These are phyloP conservation scores for Phyllosticta citribraziliensis DNA, from an alignment of 2,329 filamentous ascomycete species.

Conservation along the genomic window DNA sequence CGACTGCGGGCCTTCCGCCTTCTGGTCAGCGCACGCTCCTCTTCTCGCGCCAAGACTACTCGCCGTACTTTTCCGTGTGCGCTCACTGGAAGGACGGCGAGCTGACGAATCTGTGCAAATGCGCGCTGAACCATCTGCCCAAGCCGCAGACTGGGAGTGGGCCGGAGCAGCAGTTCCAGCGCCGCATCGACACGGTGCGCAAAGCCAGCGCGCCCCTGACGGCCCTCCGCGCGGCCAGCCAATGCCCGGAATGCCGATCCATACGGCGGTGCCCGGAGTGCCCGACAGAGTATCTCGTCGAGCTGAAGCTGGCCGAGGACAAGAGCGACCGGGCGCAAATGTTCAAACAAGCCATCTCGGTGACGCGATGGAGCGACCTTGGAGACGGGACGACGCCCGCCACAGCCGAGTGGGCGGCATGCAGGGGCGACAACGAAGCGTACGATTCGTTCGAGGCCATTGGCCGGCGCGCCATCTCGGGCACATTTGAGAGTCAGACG, in stretches of 20 bases:
- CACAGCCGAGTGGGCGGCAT: conserved; percentile 46
- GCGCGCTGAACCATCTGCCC: conserved; percentile 49
- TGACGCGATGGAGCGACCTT: conserved; percentile 53
- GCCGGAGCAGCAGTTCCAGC: conserved; percentile 32
- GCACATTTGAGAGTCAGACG: conserved; percentile 49
- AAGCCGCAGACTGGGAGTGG: conserved; percentile 17
- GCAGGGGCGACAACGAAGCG: conserved; percentile 35
- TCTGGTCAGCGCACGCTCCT: conserved; percentile 46
- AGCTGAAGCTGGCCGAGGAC: conserved; percentile 51
- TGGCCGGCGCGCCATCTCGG: conserved; percentile 46
- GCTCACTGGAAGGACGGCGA: conserved; percentile 54
- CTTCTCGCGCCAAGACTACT: conserved; percentile 47
- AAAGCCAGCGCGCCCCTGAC: conserved; percentile 2
- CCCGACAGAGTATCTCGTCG: conserved; percentile 52
- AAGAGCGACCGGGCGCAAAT: conserved; percentile 31
- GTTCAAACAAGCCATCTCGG: conserved; percentile 51
- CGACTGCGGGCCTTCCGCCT: conserved; percentile 41
- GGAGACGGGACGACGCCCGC: conserved; percentile 44
- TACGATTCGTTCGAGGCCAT: conserved; percentile 47
- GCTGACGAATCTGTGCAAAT: conserved; percentile 52
- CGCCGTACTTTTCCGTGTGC: conserved; percentile 53
- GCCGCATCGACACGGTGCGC: conserved; percentile 24
- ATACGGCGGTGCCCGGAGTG: conserved; percentile 53
- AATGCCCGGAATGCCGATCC: conserved; percentile 47
- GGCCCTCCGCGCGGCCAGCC: conserved; percentile 32